phyloP scores from a whole-genome alignment of 2,329 filamentous ascomycete species.

The Fusarium armeniacum region DNA sequence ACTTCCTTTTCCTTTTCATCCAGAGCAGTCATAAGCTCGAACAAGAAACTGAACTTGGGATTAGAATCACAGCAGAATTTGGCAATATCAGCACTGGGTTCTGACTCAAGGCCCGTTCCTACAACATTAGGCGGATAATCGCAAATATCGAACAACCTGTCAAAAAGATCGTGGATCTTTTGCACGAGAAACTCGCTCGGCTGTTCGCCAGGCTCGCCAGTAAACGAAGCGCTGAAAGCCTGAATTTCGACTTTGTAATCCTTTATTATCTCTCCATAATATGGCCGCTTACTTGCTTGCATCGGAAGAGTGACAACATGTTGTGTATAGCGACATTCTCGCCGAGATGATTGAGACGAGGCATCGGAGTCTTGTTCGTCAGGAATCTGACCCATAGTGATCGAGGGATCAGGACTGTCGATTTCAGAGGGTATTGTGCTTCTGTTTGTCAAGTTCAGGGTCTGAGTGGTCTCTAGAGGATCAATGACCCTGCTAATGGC shows the following conservation, averaged over 20 bases:
- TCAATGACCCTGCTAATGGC: slow-evolving; percentile 54
- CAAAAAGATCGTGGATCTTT: slow-evolving; percentile 66
- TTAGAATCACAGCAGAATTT: slow-evolving; percentile 70
- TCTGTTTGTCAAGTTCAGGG: slow-evolving; percentile 42
- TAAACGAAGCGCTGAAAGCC: slow-evolving; percentile 62
- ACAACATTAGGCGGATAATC: slow-evolving; percentile 69
- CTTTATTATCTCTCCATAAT: slow-evolving; percentile 66
- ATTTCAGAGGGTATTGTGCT: slow-evolving; percentile 35
- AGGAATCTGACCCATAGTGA: slow-evolving; percentile 49
- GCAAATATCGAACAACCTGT: slow-evolving; percentile 66
- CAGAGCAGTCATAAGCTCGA: slow-evolving; percentile 62
- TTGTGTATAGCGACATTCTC: slow-evolving; percentile 50
- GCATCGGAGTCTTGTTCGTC: slow-evolving; percentile 45
- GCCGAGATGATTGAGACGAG: slow-evolving; percentile 36
- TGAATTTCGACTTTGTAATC: slow-evolving; percentile 61
- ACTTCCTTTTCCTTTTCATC: slow-evolving; percentile 62
- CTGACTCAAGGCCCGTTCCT: slow-evolving; percentile 57
- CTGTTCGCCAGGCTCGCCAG: slow-evolving; percentile 54
- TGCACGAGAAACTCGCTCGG: slow-evolving; percentile 59
- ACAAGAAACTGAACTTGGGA: slow-evolving; percentile 72
- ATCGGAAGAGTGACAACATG: slow-evolving; percentile 71
- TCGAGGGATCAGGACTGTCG: slow-evolving; percentile 46
- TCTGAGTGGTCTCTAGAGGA: slow-evolving; percentile 39
- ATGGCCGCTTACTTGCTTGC: slow-evolving; percentile 64
- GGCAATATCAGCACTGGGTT: slow-evolving; percentile 60